Base-by-base conservation (phyloP, 257 asterid species). In the Petrea volubilis region DNA sequence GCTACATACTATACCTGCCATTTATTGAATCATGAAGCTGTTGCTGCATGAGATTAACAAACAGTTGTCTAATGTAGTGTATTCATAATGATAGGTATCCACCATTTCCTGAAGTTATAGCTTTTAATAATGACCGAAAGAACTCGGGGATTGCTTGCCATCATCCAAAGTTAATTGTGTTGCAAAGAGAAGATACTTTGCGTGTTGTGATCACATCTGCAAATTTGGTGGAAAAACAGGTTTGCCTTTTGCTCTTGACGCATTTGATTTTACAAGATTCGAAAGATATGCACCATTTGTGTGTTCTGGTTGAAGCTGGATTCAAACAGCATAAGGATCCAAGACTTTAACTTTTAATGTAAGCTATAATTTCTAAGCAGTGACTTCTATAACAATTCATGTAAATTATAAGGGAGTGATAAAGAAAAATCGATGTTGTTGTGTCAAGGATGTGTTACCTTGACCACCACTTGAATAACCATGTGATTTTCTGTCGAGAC, bases 161-260 rank as follows among this genome's bases (percentile, higher is more conserved):
- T 84, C 98, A 92, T 72, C 96, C 98, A 24, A 92, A 92, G 79
- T 76, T 90, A 77, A 70, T 92, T 78, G 89, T 90, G 61, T 78
- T 92, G 86, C 96, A 88, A 81, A 81, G 91, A 80, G 95, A 87
- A 77, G 89, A 86, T 50, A 78, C 81, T 57, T 70, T 92, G 62
- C 94, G 98, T 65, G 92, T 90, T 60, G 92, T 88, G 69, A 72
- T 92, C 77, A 83, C 98, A 28, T 92, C 98, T 27, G 96, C 98
- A 58, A 92, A 92, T 88, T 81, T 90, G 89, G 96, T 90, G 69
- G 87, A 84, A 65, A 83, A 80, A 79, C 98, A 92, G 98, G 98
- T 92, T 50, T 36, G 33, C n/a, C 15, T 69, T 63, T 57, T 53
- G 34, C 67, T 65, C 62, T 69, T 58, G 24, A 70, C 40, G 41